A percentile compares a stretch with the other conserved stretches of the same genome.
Conservation (phyloP, 176 grass and related monocot species). For the Aegilops speltoides region DNA sequence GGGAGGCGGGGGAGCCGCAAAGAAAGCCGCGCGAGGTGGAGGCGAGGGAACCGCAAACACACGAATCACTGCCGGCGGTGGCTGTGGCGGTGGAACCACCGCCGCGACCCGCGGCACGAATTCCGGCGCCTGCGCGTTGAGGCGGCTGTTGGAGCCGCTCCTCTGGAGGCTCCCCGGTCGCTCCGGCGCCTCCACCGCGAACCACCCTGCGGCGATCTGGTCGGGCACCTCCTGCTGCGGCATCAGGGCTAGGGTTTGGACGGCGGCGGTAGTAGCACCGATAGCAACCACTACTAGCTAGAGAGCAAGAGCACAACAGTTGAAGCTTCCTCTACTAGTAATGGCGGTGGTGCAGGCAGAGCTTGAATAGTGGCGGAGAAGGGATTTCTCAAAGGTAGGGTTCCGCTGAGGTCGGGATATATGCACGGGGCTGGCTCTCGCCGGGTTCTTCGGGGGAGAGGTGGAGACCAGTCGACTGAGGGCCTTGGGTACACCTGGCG, state of each 20-base stretch:
- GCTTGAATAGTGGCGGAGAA: slow-evolving; percentile 45
- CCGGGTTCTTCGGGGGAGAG: background rate
- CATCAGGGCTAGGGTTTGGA: slow-evolving; percentile 55
- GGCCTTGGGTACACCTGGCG: background rate
- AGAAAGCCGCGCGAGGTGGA: background rate
- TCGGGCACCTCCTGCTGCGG: slow-evolving; percentile 51
- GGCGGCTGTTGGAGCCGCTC: slow-evolving; percentile 59
- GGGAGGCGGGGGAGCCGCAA: slow-evolving; percentile 29
- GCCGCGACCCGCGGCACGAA: slow-evolving; percentile 71
- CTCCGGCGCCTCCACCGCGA: slow-evolving; percentile 18
- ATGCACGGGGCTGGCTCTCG: slow-evolving; percentile 25
- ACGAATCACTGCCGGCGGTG: no score
- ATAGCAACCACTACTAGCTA: slow-evolving; percentile 29
- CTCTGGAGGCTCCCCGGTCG: slow-evolving; percentile 42
- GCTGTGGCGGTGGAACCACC: background rate
- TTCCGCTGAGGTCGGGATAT: slow-evolving; percentile 36
- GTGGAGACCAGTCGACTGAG: background rate
- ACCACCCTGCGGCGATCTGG: slow-evolving; percentile 37
- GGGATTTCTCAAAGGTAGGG: slow-evolving; percentile 48
- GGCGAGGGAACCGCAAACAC: slow-evolving; percentile 37
- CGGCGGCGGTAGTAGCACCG: background rate
- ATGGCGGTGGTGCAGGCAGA: slow-evolving; percentile 1
- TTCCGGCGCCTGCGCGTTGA: slow-evolving; percentile 90
- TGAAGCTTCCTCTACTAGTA: slow-evolving; percentile 29
- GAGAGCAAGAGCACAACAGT: slow-evolving; percentile 3